Evolutionary conservation across 2,329 filamentous ascomycete genomes (phyloP).

Genomic region (Beauveria pseudobassiana): DNA sequence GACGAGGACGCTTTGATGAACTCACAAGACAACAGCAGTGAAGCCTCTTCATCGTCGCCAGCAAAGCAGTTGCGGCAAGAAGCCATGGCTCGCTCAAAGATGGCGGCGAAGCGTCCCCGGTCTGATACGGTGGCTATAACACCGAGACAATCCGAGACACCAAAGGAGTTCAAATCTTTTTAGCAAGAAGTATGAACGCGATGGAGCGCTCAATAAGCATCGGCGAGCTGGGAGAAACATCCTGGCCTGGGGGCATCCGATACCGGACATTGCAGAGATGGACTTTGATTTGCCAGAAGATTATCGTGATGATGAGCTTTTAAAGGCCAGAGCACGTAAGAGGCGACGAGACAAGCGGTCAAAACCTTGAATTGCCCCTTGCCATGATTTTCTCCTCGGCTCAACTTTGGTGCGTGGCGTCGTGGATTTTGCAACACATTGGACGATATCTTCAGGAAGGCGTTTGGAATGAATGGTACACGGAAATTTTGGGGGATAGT

Average conservation of each 20-base stretch:
- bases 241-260: conserved; percentile 71
- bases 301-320: conserved; percentile 46
- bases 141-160: conserved; percentile 30
- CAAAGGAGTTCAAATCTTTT: conserved; percentile 78
- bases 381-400: neutral
- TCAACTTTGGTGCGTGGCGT: neutral
- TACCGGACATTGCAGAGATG: conserved; percentile 63
- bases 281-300: conserved; percentile 73
- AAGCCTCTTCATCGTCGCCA: conserved; percentile 29
- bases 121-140: conserved; percentile 22
- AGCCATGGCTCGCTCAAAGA: conserved; percentile 47
- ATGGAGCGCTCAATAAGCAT: conserved; percentile 66
- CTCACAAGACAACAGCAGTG: conserved; percentile 52
- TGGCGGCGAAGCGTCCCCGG: conserved; percentile 26
- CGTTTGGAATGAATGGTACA: conserved; percentile 7
- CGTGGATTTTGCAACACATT: neutral
- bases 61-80: conserved; percentile 72
- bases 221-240: conserved; percentile 62
- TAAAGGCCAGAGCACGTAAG: conserved; percentile 54
- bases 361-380: conserved; percentile 32
- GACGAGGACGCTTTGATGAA: conserved; percentile 9
- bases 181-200: conserved; percentile 68
- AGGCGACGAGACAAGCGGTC: conserved; percentile 52
- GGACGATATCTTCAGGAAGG: neutral
- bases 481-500: neutral